Evolutionary conservation across 2,329 filamentous ascomycete genomes (phyloP).

Genomic region (Ascochyta lentis): DNA sequence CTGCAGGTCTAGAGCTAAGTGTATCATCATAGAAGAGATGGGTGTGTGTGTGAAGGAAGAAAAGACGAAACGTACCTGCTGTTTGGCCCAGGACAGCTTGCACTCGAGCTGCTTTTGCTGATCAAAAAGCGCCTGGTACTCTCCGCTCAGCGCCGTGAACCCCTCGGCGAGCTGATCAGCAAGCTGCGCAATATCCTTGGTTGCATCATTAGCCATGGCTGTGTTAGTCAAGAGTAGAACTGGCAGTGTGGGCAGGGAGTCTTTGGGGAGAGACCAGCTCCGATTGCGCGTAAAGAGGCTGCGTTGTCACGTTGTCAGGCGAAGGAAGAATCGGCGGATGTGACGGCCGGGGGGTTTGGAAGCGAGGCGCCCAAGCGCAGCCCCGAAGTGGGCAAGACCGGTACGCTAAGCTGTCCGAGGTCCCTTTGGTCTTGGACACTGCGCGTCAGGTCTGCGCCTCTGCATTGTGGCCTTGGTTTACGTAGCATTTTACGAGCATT

Average conservation of each 20-base stretch:
- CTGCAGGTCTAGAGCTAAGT: conserved; percentile 62
- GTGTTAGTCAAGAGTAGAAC: conserved; percentile 19
- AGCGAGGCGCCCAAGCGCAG: conserved; percentile 14
- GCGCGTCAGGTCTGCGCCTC: conserved; percentile 39
- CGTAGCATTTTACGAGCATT: conserved; percentile 31
- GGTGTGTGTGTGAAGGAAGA: conserved; percentile 4
- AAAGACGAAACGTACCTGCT: conserved; percentile 52
- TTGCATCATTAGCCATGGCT: conserved; percentile 37
- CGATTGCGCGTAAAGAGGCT: conserved; percentile 35
- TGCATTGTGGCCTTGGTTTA: conserved; percentile 38
- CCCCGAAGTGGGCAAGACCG: not conserved
- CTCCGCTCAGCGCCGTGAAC: conserved; percentile 55
- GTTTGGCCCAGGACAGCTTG: conserved; percentile 56
- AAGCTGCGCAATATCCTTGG: conserved; percentile 38
- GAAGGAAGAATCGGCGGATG: conserved; percentile 21
- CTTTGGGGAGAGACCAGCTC: conserved; percentile 23
- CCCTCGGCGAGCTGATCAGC: conserved; percentile 54
- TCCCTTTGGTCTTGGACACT: conserved; percentile 19
- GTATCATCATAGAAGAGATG: conserved; percentile 51
- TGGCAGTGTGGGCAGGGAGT: conserved; percentile 3
- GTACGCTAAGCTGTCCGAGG: conserved; percentile 16
- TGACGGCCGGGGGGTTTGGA: conserved; percentile 22
- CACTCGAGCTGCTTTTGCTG: conserved; percentile 55
- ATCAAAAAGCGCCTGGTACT: conserved; percentile 55
- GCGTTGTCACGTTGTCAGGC: conserved; percentile 9